Percentiles rank a stretch among this genome's conserved stretches.
These are phyloP conservation scores for Clarireedia homoeocarpa DNA, from an alignment of 2,329 filamentous ascomycete genomes.

Conservation along the genomic window DNA sequence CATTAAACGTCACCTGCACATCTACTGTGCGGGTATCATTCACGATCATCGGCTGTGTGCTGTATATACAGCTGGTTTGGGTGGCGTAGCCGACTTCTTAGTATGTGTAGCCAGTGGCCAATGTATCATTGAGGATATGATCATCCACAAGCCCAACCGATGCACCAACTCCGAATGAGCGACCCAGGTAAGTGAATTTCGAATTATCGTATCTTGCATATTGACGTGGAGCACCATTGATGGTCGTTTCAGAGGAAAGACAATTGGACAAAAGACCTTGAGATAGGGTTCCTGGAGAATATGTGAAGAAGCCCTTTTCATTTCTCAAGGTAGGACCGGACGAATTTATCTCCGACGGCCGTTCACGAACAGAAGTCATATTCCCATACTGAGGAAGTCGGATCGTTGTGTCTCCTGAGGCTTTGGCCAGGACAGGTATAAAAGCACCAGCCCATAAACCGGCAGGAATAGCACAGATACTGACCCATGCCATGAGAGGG, in stretches of 20 bases:
- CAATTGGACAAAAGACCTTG: not conserved
- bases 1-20: not conserved
- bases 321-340: not conserved
- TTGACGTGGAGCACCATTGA: not conserved
- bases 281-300: not conserved
- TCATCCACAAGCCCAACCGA: conserved; percentile 1
- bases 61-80: conserved; percentile 31
- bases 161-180: not conserved
- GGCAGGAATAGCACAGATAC: not conserved
- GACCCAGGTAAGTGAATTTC: not conserved
- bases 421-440: not conserved
- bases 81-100: conserved; percentile 30
- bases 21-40: not conserved
- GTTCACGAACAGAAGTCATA: not conserved
- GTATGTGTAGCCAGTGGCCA: conserved; percentile 25
- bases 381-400: conserved; percentile 4
- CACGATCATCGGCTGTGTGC: conserved; percentile 31
- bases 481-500: not conserved
- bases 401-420: not conserved
- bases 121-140: not conserved
- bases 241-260: not conserved
- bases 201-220: not conserved
- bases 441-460: conserved; percentile 10
- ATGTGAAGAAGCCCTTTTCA: conserved; percentile 1
- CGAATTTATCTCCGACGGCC: not conserved